These are phyloP conservation scores for Monosporozyma aerobia DNA, from an alignment of 805 yeast genomes.

Conservation along the genomic window DNA sequence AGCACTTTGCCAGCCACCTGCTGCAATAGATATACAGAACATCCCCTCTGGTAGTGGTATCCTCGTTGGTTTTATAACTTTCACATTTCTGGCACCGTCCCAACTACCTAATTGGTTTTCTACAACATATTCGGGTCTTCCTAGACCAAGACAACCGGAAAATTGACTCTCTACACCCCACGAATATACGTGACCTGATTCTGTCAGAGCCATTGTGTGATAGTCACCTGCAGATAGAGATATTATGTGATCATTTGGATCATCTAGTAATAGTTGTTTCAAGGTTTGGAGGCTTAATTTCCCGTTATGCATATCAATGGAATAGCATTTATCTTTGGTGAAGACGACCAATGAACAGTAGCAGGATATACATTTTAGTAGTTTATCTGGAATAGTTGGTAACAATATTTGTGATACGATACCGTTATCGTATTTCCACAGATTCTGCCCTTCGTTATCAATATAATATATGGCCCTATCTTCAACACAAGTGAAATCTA, in stretches of 20 bases:
- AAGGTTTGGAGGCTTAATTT: slow-evolving; percentile 10
- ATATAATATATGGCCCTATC: slow-evolving; percentile 44
- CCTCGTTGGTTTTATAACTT: slow-evolving; percentile 37
- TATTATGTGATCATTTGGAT: slow-evolving; percentile 38
- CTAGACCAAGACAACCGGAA: slow-evolving; percentile 71
- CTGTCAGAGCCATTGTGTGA: slow-evolving; percentile 55
- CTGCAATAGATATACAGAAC: slow-evolving; percentile 50
- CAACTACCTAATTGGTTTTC: slow-evolving; percentile 22
- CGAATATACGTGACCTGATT: slow-evolving; percentile 45
- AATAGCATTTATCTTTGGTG: slow-evolving; percentile 38
- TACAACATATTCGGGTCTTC: slow-evolving; percentile 24
- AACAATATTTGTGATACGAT: slow-evolving; percentile 5
- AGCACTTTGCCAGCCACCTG: slow-evolving; percentile 76
- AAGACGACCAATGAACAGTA: slow-evolving; percentile 47
- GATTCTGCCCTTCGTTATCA: slow-evolving; percentile 35
- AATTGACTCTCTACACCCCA: slow-evolving; percentile 60
- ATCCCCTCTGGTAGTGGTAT: slow-evolving; percentile 32
- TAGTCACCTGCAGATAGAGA: slow-evolving; percentile 64
- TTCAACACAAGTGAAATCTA: slow-evolving; percentile 45
- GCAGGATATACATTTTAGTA: slow-evolving; percentile 47
- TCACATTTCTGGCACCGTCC: slow-evolving; percentile 23
- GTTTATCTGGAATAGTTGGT: slow-evolving; percentile 25
- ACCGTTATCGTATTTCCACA: slow-evolving; percentile 27
- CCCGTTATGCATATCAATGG: slow-evolving; percentile 14
- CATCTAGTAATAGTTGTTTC: slow-evolving; percentile 15